Conservation (phyloP, 2,329 filamentous ascomycete genomes). For the Colletotrichum melonis region DNA sequence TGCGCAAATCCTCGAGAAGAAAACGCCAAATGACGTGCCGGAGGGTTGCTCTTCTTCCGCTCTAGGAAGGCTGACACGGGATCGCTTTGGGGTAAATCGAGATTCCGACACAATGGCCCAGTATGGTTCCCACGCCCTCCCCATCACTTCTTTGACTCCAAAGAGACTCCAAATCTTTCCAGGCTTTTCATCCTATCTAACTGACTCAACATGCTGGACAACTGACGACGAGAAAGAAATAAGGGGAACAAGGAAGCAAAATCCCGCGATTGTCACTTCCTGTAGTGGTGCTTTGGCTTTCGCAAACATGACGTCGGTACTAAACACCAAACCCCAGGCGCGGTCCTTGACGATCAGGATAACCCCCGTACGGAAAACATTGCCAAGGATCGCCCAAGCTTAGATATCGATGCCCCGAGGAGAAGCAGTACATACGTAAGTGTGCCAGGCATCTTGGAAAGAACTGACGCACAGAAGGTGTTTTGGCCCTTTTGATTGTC, state of each 20-base stretch:
- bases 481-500: background rate
- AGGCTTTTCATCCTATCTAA: background rate
- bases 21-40: conserved; percentile 28
- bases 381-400: background rate
- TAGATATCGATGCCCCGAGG: background rate
- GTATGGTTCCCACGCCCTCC: background rate
- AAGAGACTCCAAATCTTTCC: background rate
- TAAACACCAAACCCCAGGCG: background rate
- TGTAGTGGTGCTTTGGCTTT: background rate
- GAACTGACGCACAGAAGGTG: background rate
- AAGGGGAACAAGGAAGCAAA: background rate
- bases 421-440: background rate
- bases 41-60: conserved; percentile 22
- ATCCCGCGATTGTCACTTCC: background rate
- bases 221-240: background rate
- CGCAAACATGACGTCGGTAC: conserved; percentile 21
- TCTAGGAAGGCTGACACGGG: conserved; percentile 32
- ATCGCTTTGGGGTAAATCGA: conserved; percentile 27
- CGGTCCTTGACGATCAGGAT: background rate
- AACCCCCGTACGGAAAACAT: background rate
- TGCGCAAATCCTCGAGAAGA: background rate
- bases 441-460: background rate
- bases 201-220: background rate
- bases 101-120: conserved; percentile 15
- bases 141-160: background rate